phyloP scores from a whole-genome alignment of 2,329 filamentous ascomycete species.

The Ophiocordyceps camponoti-rufipedis region DNA sequence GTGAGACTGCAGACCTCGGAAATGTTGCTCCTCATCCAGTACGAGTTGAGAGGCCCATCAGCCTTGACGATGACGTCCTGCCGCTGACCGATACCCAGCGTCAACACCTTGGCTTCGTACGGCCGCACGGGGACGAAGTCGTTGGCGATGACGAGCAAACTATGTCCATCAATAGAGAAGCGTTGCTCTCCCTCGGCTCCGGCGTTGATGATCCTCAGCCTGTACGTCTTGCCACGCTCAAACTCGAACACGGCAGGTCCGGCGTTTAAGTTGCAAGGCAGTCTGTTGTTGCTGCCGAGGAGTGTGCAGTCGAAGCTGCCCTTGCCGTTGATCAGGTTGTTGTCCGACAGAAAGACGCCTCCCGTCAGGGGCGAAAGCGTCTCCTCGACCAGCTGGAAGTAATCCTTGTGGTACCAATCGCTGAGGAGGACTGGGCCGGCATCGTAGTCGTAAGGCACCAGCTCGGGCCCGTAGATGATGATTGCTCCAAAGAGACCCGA shows the following conservation, averaged over 20 bases:
- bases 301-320: constrained; percentile 34
- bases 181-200: constrained; percentile 29
- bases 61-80: constrained; percentile 29
- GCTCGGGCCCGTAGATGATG: constrained; percentile 33
- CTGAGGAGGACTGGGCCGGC: constrained; percentile 31
- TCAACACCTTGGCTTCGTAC: constrained; percentile 43
- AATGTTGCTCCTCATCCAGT: constrained; percentile 42
- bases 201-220: constrained; percentile 40
- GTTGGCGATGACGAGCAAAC: constrained; percentile 42
- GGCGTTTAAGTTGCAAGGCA: constrained; percentile 26
- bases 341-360: constrained; percentile 26
- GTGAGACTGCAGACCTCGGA: constrained; percentile 24
- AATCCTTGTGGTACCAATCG: constrained; percentile 44
- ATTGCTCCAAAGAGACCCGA: constrained; percentile 44
- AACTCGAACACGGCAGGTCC: constrained; percentile 34
- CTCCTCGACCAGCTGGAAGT: constrained; percentile 26
- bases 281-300: constrained; percentile 16
- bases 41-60: constrained; percentile 23
- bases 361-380: constrained; percentile 20
- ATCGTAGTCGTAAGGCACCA: constrained; percentile 41
- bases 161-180: constrained; percentile 43
- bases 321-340: constrained; percentile 45
- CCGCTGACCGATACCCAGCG: constrained; percentile 38
- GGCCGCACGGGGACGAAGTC: constrained; percentile 46
- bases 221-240: constrained; percentile 32